Conservation (phyloP, 257 asterid species). For the Solanum bulbocastanum region DNA sequence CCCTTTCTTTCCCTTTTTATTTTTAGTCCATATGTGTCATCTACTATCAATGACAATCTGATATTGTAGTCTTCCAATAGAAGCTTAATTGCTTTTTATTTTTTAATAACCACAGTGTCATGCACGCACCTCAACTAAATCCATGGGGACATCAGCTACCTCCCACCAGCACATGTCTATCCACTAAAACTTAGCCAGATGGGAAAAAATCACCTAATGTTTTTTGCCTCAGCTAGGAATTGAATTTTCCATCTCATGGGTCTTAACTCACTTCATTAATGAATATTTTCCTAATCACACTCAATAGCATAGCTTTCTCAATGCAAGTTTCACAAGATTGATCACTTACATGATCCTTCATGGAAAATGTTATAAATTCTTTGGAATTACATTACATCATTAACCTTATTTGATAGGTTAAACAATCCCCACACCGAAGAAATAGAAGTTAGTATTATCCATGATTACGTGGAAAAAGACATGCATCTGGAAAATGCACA, state of each 20-base stretch:
- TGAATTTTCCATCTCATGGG: background rate
- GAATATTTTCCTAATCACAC: background rate
- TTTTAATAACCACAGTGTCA: background rate
- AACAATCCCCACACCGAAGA: background rate
- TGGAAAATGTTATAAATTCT: background rate
- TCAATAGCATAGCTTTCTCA: background rate
- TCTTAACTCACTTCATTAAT: background rate
- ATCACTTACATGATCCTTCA: background rate
- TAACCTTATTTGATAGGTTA: background rate
- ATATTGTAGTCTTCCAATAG: background rate
- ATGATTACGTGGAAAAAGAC: background rate
- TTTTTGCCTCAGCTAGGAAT: background rate
- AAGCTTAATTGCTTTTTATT: background rate
- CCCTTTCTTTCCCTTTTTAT: background rate
- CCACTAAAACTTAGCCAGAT: background rate
- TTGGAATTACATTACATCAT: background rate
- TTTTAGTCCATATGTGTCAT: background rate
- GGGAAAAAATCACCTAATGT: background rate
- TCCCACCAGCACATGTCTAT: background rate
- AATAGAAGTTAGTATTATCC: background rate
- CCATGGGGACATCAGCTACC: background rate
- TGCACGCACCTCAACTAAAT: background rate
- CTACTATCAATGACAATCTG: background rate
- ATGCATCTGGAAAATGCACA: background rate
- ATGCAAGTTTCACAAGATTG: background rate